These are phyloP conservation scores for Phytophthora pistaciae DNA, from an alignment of 352 stramenopile genomes.

Conservation along the genomic window DNA sequence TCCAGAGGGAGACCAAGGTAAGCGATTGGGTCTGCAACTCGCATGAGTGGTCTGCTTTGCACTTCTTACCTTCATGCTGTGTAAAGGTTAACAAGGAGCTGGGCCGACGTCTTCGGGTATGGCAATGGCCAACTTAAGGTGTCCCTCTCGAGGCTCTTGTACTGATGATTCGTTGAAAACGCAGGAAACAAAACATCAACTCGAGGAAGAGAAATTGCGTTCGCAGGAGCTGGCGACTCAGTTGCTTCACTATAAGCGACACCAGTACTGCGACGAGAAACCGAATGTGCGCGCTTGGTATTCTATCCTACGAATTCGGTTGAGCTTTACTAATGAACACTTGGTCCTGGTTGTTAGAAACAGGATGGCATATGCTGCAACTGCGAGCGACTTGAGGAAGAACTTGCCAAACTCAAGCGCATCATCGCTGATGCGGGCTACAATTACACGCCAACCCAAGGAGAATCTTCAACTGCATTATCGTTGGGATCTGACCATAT, in stretches of 20 bases:
- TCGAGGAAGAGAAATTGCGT: constrained; percentile 49
- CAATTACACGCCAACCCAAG: background rate
- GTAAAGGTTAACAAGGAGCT: constrained; percentile 82
- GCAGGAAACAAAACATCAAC: constrained; percentile 60
- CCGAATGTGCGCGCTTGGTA: constrained; percentile 9
- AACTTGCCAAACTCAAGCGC: constrained; percentile 17
- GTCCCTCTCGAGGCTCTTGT: background rate
- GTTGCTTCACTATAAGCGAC: constrained; percentile 39
- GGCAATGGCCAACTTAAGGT: background rate
- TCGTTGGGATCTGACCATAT: background rate
- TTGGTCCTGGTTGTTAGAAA: constrained; percentile 5
- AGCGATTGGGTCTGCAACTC: background rate
- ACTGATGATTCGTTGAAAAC: background rate
- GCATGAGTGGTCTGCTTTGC: background rate
- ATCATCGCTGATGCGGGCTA: constrained; percentile 9
- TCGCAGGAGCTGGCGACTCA: constrained; percentile 45
- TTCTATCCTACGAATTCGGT: background rate
- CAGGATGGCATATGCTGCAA: constrained; percentile 27
- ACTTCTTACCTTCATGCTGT: constrained; percentile 8
- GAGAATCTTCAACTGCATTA: background rate
- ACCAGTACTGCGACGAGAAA: constrained; percentile 13
- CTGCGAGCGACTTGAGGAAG: constrained; percentile 23
- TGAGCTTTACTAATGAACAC: background rate
- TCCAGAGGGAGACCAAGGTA: constrained; percentile 75
- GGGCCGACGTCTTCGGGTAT: constrained; percentile 64